Evolutionary conservation across 129 eudicot genomes (phyloP).

Genomic region (Sambucus nigra): DNA sequence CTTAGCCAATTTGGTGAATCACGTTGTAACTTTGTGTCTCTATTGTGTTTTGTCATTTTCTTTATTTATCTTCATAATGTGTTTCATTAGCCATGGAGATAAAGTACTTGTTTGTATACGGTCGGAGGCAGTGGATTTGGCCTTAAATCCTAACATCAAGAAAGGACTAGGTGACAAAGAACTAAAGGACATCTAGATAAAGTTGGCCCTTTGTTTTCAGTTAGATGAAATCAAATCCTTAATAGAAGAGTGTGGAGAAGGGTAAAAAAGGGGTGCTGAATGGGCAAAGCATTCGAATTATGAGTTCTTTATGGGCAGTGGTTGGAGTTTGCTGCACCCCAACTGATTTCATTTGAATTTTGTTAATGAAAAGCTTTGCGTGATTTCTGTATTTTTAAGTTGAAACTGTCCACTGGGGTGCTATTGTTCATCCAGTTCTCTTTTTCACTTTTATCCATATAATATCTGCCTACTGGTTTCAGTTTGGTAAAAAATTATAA

Average conservation of each 20-base stretch:
- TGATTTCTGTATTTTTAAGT: slow-evolving; percentile 4
- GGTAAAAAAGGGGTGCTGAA: slow-evolving; percentile 11
- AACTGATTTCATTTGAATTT: slow-evolving; percentile 9
- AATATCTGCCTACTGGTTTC: too few species aligned
- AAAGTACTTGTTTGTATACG: too few species aligned
- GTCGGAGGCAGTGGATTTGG: too few species aligned
- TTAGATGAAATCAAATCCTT: slow-evolving; percentile 22
- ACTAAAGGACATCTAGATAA: slow-evolving; percentile 28
- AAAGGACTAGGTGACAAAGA: slow-evolving; percentile 28
- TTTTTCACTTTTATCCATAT: too few species aligned
- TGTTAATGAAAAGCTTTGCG: slow-evolving; percentile 15
- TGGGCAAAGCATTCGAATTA: slow-evolving; percentile 21
- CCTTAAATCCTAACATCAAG: too few species aligned
- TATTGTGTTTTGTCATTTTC: too few species aligned
- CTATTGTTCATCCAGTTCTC: background rate
- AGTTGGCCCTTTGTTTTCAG: slow-evolving; percentile 13
- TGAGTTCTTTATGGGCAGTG: slow-evolving; percentile 7
- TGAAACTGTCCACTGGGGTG: slow-evolving; percentile 1
- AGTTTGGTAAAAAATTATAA: too few species aligned
- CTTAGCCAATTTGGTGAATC: too few species aligned
- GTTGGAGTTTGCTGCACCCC: slow-evolving; percentile 23
- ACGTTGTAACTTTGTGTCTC: too few species aligned
- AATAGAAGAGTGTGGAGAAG: slow-evolving; percentile 12
- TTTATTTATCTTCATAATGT: too few species aligned
- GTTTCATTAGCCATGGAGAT: too few species aligned